Percentiles rank a stretch among this genome's conserved stretches.
Evolutionary conservation across 225 moss, liverwort and hornwort genomes (phyloP).

Genomic region (Marchantia polymorpha): DNA sequence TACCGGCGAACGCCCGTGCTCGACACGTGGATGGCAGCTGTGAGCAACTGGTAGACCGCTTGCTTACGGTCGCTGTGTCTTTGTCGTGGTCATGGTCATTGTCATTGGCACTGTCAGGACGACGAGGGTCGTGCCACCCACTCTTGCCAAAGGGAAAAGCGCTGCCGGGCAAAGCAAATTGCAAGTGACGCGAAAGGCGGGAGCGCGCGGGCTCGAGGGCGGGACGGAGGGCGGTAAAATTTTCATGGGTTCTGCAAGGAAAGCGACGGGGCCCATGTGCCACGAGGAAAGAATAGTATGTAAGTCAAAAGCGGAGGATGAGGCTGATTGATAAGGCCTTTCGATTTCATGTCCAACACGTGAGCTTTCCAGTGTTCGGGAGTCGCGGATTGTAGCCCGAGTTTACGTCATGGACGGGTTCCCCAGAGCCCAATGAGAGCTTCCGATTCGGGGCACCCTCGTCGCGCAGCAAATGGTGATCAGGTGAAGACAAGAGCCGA

Average conservation of each 20-base stretch:
- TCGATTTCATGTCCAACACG: constrained; percentile 5
- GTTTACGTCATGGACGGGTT: constrained; percentile 1
- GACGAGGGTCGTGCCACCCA: background rate
- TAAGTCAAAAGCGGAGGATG: background rate
- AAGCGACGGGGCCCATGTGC: background rate
- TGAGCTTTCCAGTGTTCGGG: background rate
- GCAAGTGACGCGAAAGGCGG: too few relatives aligned
- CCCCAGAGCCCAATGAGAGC: background rate
- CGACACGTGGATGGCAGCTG: background rate
- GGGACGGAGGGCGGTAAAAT: background rate
- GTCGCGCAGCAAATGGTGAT: too few relatives aligned
- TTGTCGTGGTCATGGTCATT: too few relatives aligned
- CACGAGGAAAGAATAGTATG: background rate
- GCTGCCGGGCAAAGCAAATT: too few relatives aligned
- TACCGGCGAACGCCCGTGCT: background rate
- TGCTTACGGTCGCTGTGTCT: background rate
- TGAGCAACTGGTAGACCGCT: background rate
- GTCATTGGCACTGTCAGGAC: background rate
- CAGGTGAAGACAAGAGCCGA: too few relatives aligned
- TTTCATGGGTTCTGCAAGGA: background rate
- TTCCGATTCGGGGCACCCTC: background rate
- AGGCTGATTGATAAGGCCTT: background rate
- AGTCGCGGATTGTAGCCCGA: background rate
- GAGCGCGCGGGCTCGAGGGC: too few relatives aligned
- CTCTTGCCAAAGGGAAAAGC: background rate